phyloP scores from a whole-genome alignment of 192 early-diverging fungal genomes.

The Glomus cerebriforme region DNA sequence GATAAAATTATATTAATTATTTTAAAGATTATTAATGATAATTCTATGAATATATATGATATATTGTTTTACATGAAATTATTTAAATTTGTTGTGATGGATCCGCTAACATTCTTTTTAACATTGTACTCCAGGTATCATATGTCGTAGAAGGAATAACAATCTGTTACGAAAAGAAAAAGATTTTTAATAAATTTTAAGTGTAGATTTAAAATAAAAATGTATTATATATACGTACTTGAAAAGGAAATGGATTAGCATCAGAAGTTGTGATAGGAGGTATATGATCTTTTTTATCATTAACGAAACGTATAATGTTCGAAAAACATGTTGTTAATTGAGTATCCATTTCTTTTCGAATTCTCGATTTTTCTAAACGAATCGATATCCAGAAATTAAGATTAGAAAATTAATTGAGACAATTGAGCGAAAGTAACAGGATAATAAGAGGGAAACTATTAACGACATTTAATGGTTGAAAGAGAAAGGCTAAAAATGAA shows the following conservation, averaged over 20 bases:
- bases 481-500: background rate
- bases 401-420: no score
- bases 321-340: constrained; percentile 50
- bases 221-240: constrained; percentile 37
- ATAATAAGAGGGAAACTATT: no score
- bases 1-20: no score
- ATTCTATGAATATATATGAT: no score
- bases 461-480: no score
- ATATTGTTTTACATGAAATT: no score
- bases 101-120: constrained; percentile 46
- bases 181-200: background rate
- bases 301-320: constrained; percentile 55
- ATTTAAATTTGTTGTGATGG: background rate
- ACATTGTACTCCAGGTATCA: constrained; percentile 62
- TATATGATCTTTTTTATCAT: constrained; percentile 67
- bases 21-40: no score
- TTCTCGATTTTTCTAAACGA: constrained; percentile 46
- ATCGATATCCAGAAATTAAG: background rate
- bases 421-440: no score
- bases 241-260: constrained; percentile 63
- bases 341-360: constrained; percentile 46
- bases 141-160: constrained; percentile 47
- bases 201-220: background rate
- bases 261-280: constrained; percentile 63
- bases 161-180: constrained; percentile 40